These are phyloP conservation scores for Suillus paluster DNA, from an alignment of 768 basidiomycete genomes.

Conservation along the genomic window DNA sequence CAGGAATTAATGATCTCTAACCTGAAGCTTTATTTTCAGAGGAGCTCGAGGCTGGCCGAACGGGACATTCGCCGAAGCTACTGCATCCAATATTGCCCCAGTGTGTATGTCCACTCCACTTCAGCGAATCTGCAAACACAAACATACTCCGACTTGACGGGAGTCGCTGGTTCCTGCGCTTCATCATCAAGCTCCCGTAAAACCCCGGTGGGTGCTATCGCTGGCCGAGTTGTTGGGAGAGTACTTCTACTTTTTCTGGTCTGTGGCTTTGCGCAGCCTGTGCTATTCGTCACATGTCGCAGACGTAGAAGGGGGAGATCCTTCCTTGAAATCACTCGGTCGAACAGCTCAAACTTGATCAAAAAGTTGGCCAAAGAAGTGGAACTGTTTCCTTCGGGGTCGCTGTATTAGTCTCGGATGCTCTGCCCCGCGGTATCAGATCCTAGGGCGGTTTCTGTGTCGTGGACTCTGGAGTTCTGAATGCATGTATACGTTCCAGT, in stretches of 20 bases:
- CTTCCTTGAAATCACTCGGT: background rate
- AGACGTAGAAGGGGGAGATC: constrained; percentile 10
- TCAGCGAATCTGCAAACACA: background rate
- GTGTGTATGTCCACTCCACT: constrained; percentile 19
- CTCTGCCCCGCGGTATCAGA: constrained; percentile 56
- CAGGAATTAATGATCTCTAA: background rate
- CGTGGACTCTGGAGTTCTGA: background rate
- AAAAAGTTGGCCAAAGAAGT: constrained; percentile 3
- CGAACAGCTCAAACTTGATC: background rate
- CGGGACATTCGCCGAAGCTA: constrained; percentile 17
- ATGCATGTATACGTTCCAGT: background rate
- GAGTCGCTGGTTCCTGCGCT: constrained; percentile 13
- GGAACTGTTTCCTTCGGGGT: constrained; percentile 32
- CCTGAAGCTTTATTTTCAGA: constrained; percentile 4
- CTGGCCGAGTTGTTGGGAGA: constrained; percentile 27
- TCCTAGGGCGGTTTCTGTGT: constrained; percentile 35
- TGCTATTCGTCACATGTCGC: constrained; percentile 15
- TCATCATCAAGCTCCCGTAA: constrained; percentile 7
- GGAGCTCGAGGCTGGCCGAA: constrained; percentile 27
- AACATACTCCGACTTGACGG: no score
- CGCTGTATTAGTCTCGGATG: constrained; percentile 52
- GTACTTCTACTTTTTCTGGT: constrained; percentile 18
- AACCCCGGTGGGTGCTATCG: constrained; percentile 19
- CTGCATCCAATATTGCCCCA: constrained; percentile 20
- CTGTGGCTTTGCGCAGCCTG: constrained; percentile 13